phyloP scores from a whole-genome alignment of 139 green algal genomes.

The Picochlorum costavermella region DNA sequence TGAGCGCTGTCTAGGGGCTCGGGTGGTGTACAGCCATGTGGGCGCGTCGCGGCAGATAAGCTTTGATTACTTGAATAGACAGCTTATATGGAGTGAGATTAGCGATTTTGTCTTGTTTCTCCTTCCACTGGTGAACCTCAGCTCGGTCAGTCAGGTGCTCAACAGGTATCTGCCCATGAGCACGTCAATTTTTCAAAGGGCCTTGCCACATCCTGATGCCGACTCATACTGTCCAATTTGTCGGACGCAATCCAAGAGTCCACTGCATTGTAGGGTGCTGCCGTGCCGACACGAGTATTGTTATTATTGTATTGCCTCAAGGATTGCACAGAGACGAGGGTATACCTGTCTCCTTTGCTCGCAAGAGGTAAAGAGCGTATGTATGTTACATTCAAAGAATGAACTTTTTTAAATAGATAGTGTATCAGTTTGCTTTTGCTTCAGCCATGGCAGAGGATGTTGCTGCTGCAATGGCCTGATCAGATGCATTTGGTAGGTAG shows the following conservation, averaged over 20 bases:
- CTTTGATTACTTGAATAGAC: slow-evolving; percentile 83
- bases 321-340: not conserved
- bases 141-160: slow-evolving; percentile 19
- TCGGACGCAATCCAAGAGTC: not conserved
- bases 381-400: too few relatives aligned
- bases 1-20: slow-evolving; percentile 59
- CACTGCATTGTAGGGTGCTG: not conserved
- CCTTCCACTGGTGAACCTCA: slow-evolving; percentile 23
- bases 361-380: too few relatives aligned
- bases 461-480: slow-evolving; percentile 79
- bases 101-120: slow-evolving; percentile 10
- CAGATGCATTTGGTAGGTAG: slow-evolving; percentile 91
- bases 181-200: too few relatives aligned
- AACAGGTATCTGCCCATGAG: slow-evolving; percentile 24
- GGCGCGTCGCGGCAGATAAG: slow-evolving; percentile 61
- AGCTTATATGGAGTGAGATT: slow-evolving; percentile 12
- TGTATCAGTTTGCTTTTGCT: slow-evolving; percentile 24
- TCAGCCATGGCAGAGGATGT: slow-evolving; percentile 73
- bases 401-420: not conserved
- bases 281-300: not conserved
- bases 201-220: too few relatives aligned
- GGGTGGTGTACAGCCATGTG: slow-evolving; percentile 68
- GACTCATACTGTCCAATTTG: too few relatives aligned
- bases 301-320: not conserved
- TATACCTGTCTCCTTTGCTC: not conserved